A percentile compares a stretch with the other conserved stretches of the same genome.
phyloP scores from a whole-genome alignment of 2,329 filamentous ascomycete genomes.

The Alternaria sp. region DNA sequence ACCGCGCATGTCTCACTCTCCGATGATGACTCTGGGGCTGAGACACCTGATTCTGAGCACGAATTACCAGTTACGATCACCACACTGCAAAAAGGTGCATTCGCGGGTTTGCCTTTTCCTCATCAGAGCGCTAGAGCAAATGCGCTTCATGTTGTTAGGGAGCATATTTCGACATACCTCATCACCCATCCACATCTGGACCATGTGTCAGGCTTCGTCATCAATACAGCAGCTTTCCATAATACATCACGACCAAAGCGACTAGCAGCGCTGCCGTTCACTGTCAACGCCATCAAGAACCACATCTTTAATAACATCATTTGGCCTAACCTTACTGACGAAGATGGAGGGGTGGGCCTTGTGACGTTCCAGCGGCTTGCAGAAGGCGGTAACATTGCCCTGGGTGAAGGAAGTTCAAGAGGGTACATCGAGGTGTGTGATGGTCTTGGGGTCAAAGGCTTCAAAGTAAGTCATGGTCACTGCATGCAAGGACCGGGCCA shows the following conservation, averaged over 20 bases:
- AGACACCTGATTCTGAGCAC: constrained; percentile 37
- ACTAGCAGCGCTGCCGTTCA: constrained; percentile 83
- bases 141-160: constrained; percentile 78
- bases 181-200: constrained; percentile 98
- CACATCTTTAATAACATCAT: constrained; percentile 99
- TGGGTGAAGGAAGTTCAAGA: constrained; percentile 79
- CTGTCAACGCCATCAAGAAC: constrained; percentile 89
- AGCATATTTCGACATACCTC: constrained; percentile 85
- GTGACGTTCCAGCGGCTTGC: constrained; percentile 89
- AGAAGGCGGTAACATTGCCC: constrained; percentile 84
- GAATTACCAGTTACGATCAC: constrained; percentile 57
- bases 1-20: constrained; percentile 29
- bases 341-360: constrained; percentile 91
- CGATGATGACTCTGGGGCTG: constrained; percentile 41
- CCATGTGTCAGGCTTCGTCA: constrained; percentile 87
- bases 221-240: constrained; percentile 89
- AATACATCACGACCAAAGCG: constrained; percentile 81
- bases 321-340: constrained; percentile 96
- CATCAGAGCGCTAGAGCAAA: constrained; percentile 75
- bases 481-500: constrained; percentile 72
- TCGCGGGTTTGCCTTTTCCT: constrained; percentile 78
- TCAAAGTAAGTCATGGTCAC: constrained; percentile 87
- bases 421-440: constrained; percentile 91
- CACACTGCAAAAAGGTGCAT: constrained; percentile 71
- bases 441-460: constrained; percentile 86